Conservation (phyloP, 116 monocot genomes). For the Iris pallida region DNA sequence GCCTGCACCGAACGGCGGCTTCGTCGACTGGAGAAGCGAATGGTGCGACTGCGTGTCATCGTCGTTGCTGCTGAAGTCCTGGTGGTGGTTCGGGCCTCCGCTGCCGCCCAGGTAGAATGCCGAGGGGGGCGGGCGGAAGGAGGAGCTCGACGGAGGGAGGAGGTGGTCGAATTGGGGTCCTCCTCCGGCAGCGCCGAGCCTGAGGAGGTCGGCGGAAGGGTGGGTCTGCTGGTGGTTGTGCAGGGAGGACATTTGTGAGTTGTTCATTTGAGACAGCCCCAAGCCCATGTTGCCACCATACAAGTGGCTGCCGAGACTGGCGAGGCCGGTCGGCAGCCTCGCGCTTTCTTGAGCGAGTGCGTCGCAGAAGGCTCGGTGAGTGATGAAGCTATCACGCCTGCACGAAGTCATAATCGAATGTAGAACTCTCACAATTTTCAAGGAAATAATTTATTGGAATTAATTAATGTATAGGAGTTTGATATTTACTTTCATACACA, state of each 20-base stretch:
- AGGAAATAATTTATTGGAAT: not conserved
- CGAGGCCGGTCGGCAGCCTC: slow-evolving; percentile 21
- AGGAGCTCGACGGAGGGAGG: slow-evolving; percentile 3
- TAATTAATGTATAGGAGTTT: not conserved
- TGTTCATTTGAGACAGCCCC: slow-evolving; percentile 20
- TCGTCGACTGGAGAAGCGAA: slow-evolving; percentile 18
- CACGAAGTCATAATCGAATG: not conserved
- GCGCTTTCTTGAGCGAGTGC: slow-evolving; percentile 39
- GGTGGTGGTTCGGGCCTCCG: slow-evolving; percentile 5
- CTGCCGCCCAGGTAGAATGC: not conserved
- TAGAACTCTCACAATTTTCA: not conserved
- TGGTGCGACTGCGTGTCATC: slow-evolving; percentile 15
- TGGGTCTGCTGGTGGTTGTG: slow-evolving; percentile 14
- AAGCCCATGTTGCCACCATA: slow-evolving; percentile 17
- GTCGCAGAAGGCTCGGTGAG: slow-evolving; percentile 44
- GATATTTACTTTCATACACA: not conserved
- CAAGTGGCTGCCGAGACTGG: slow-evolving; percentile 13
- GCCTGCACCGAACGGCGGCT: slow-evolving; percentile 11
- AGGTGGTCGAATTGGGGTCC: slow-evolving; percentile 20
- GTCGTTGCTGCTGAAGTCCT: slow-evolving; percentile 10
- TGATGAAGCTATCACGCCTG: slow-evolving; percentile 54
- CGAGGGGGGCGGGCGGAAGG: slow-evolving; percentile 5
- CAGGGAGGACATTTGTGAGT: slow-evolving; percentile 1
- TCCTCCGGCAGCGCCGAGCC: slow-evolving; percentile 8
- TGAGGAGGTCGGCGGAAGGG: slow-evolving; percentile 14